These are phyloP conservation scores for Euphorbia peplus DNA, from an alignment of 345 rosid species.

Conservation along the genomic window DNA sequence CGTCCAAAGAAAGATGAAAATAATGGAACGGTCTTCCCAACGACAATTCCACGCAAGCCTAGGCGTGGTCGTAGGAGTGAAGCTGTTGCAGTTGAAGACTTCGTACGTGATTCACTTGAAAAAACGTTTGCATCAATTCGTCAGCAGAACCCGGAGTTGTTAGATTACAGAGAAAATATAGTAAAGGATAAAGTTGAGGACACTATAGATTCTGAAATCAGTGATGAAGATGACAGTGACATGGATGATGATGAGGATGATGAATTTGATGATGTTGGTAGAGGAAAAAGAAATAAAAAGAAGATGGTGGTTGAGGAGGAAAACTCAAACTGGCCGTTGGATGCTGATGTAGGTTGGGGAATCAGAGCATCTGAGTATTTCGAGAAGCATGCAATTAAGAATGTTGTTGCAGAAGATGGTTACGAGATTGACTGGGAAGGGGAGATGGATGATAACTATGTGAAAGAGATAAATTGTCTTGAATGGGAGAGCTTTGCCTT, in stretches of 20 bases:
- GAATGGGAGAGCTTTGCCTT: constrained; percentile 92
- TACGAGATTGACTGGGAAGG: constrained; percentile 87
- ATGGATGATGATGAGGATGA: constrained; percentile 14
- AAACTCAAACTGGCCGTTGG: constrained; percentile 78
- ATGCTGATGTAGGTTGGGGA: constrained; percentile 97
- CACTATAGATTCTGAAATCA: constrained; percentile 26
- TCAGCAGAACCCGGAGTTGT: constrained; percentile 46
- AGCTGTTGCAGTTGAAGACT: constrained; percentile 79
- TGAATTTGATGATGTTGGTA: constrained; percentile 12
- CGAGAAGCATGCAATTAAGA: constrained; percentile 73
- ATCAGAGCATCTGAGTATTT: constrained; percentile 85
- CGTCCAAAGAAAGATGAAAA: constrained; percentile 22
- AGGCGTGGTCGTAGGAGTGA: constrained; percentile 79
- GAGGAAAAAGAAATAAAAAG: constrained; percentile 23
- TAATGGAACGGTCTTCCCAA: constrained; percentile 29
- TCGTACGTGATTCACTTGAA: constrained; percentile 61
- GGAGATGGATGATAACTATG: constrained; percentile 79
- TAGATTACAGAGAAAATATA: constrained; percentile 45
- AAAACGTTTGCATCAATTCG: constrained; percentile 62
- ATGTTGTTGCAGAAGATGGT: constrained; percentile 82
- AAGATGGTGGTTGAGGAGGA: constrained; percentile 82
- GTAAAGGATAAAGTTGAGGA: constrained; percentile 45
- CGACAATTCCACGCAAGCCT: constrained; percentile 49
- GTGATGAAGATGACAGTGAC: constrained; percentile 31
- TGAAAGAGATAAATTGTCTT: constrained; percentile 77